Evolutionary conservation across 495 filamentous ascomycete species (phyloP).

Genomic region (Aspergillus haitiensis): DNA sequence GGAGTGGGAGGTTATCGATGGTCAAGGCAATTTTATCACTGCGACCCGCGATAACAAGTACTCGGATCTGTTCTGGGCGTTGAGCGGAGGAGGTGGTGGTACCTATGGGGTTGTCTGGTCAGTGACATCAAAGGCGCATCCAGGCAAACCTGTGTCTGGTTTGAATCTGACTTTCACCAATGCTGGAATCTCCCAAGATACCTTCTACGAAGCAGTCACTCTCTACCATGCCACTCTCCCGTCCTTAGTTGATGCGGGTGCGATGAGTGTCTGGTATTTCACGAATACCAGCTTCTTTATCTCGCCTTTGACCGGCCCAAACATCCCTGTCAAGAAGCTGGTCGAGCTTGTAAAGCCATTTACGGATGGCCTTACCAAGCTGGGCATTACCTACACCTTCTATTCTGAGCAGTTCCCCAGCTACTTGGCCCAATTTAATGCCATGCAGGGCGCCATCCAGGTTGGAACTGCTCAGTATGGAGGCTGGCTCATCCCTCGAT

Average conservation of each 20-base stretch:
- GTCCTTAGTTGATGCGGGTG: slow-evolving; percentile 52
- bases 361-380: slow-evolving; percentile 25
- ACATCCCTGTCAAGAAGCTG: slow-evolving; percentile 33
- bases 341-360: slow-evolving; percentile 33
- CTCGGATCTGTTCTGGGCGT: slow-evolving; percentile 65
- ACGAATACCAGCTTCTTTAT: slow-evolving; percentile 49
- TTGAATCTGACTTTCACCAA: slow-evolving; percentile 37
- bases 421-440: slow-evolving; percentile 49
- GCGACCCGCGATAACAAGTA: slow-evolving; percentile 56
- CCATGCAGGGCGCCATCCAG: slow-evolving; percentile 36
- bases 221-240: slow-evolving; percentile 45
- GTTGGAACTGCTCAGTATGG: slow-evolving; percentile 55
- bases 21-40: slow-evolving; percentile 47
- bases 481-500: slow-evolving; percentile 56
- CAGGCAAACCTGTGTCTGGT: slow-evolving; percentile 40
- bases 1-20: slow-evolving; percentile 61
- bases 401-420: slow-evolving; percentile 36
- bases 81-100: slow-evolving; percentile 65
- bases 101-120: slow-evolving; percentile 63
- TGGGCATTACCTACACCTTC: slow-evolving; percentile 33
- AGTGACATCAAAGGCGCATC: slow-evolving; percentile 49
- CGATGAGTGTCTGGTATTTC: slow-evolving; percentile 52
- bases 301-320: slow-evolving; percentile 39
- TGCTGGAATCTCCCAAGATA: slow-evolving; percentile 36
- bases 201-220: slow-evolving; percentile 45